phyloP scores from a whole-genome alignment of 169 alveolate species.

The Eimeria acervulina region DNA sequence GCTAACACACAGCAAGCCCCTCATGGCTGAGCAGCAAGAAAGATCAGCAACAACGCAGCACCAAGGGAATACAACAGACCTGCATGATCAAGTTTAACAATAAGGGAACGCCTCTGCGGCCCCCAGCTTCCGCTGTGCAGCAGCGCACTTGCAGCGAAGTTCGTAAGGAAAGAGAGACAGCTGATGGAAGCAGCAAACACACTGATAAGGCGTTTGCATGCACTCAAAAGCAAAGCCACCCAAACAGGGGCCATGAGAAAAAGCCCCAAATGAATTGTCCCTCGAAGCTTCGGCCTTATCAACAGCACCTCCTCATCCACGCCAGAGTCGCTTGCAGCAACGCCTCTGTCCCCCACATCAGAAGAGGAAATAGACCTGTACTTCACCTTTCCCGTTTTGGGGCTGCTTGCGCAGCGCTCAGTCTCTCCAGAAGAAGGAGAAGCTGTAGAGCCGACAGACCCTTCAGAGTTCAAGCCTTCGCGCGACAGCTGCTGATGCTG shows the following conservation, averaged over 20 bases:
- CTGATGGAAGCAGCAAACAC: constrained; percentile 77
- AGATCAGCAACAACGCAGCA: neutral
- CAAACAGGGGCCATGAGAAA: constrained; percentile 68
- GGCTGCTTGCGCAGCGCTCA: neutral
- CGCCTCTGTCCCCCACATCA: neutral
- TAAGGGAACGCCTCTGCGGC: constrained; percentile 42
- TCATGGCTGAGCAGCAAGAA: neutral
- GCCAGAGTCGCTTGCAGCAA: neutral
- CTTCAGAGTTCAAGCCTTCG: neutral
- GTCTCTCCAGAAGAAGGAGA: neutral
- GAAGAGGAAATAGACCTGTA: constrained; percentile 28
- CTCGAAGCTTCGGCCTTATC: constrained; percentile 78
- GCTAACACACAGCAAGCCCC: neutral
- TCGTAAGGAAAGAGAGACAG: constrained; percentile 51
- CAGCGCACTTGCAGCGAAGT: constrained; percentile 75
- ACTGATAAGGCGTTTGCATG: constrained; percentile 70
- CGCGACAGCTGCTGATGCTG: neutral
- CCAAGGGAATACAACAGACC: constrained; percentile 41
- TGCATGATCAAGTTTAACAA: constrained; percentile 76
- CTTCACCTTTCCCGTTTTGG: neutral
- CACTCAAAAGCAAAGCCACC: constrained; percentile 57
- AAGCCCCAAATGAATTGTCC: constrained; percentile 78
- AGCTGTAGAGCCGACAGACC: neutral
- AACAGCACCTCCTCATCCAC: constrained; percentile 19
- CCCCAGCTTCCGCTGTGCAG: constrained; percentile 79